These are phyloP conservation scores for Lophium mytilinum DNA, from an alignment of 495 filamentous ascomycete genomes.

Conservation along the genomic window DNA sequence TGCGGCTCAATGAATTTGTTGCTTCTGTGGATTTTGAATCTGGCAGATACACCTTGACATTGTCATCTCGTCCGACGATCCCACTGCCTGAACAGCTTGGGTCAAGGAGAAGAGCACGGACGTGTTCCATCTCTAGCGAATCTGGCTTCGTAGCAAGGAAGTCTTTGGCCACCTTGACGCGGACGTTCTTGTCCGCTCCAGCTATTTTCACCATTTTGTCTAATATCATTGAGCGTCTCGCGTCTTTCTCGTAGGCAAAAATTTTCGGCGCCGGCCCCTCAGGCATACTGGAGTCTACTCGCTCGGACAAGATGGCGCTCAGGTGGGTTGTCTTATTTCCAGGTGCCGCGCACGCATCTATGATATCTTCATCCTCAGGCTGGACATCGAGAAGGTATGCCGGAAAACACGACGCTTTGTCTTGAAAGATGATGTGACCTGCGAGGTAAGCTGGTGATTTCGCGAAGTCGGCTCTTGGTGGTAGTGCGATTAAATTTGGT, in stretches of 20 bases:
- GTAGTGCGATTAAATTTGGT: constrained; percentile 72
- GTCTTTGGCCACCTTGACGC: constrained; percentile 62
- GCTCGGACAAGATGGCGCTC: constrained; percentile 54
- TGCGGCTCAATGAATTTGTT: constrained; percentile 3
- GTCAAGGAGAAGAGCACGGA: constrained; percentile 74
- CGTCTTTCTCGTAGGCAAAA: constrained; percentile 65
- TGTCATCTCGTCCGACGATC: constrained; percentile 79
- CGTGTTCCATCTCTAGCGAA: constrained; percentile 44
- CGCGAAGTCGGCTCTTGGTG: constrained; percentile 57
- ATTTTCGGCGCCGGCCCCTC: constrained; percentile 35
- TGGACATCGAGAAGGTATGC: constrained; percentile 68
- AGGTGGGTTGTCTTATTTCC: constrained; percentile 97
- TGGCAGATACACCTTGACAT: constrained; percentile 51
- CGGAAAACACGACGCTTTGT: constrained; percentile 95
- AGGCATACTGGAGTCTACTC: neutral
- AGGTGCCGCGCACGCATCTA: constrained; percentile 88
- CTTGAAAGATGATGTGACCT: constrained; percentile 81
- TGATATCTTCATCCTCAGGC: constrained; percentile 56
- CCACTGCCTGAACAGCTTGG: constrained; percentile 92
- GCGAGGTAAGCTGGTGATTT: constrained; percentile 60
- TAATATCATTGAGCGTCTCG: constrained; percentile 57
- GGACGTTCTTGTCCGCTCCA: constrained; percentile 55
- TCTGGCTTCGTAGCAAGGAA: constrained; percentile 67
- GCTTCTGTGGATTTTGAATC: neutral
- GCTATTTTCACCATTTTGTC: constrained; percentile 75